Evolutionary conservation across 1,284 basidiomycete species (phyloP).

Genomic region (Lentinula novae-zelandiae): DNA sequence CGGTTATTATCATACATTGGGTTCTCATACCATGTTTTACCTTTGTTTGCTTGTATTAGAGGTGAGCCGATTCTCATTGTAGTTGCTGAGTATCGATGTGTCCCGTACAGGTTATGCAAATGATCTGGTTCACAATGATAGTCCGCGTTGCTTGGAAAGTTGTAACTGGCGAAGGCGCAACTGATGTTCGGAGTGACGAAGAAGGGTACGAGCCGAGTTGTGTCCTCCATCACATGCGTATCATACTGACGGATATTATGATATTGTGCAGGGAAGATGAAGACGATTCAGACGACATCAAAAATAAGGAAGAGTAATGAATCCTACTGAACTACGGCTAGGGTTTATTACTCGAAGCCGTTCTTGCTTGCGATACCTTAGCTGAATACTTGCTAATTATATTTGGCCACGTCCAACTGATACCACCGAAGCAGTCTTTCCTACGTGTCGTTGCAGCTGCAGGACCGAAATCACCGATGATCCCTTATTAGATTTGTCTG

Average conservation of each 20-base stretch:
- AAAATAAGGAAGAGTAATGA: constrained; percentile 23
- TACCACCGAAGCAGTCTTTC: background rate
- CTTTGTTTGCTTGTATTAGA: constrained; percentile 60
- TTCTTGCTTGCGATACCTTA: background rate
- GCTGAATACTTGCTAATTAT: background rate
- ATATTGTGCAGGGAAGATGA: background rate
- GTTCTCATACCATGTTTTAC: constrained; percentile 48
- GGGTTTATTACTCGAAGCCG: too few relatives aligned
- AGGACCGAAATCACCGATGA: too few relatives aligned
- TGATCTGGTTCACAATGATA: constrained; percentile 87
- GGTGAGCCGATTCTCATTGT: constrained; percentile 33
- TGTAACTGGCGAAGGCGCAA: constrained; percentile 72
- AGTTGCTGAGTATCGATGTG: constrained; percentile 16
- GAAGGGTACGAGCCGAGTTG: constrained; percentile 47
- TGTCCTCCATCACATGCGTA: background rate
- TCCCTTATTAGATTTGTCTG: too few relatives aligned
- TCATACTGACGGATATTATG: background rate
- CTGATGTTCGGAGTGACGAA: constrained; percentile 85
- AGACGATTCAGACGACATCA: constrained; percentile 10
- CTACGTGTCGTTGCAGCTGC: too few relatives aligned
- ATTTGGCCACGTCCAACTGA: background rate
- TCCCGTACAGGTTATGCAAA: constrained; percentile 57
- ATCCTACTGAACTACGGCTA: background rate
- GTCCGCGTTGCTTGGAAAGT: constrained; percentile 80
- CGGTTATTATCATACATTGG: constrained; percentile 53